phyloP scores from a whole-genome alignment of 805 yeast genomes.

The Yamadazyma phyllophila region DNA sequence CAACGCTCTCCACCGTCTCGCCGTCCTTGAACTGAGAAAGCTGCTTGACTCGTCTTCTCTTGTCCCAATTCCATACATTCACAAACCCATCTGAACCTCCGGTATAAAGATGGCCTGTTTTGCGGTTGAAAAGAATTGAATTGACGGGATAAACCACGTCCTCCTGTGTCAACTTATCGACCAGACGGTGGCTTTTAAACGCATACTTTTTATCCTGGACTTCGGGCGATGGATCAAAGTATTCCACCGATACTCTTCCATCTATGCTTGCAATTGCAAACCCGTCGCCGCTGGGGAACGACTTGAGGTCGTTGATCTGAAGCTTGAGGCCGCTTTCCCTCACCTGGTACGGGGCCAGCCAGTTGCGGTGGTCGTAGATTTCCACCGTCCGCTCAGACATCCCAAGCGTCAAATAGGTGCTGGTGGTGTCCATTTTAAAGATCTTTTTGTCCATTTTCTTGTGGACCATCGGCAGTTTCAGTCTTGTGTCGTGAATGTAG shows the following conservation, averaged over 20 bases:
- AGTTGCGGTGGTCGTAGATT: slow-evolving; percentile 54
- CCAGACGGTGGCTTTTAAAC: slow-evolving; percentile 71
- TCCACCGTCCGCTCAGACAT: slow-evolving; percentile 52
- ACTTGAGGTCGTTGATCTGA: slow-evolving; percentile 56
- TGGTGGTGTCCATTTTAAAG: slow-evolving; percentile 58
- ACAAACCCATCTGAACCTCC: slow-evolving; percentile 52
- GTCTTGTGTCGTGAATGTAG: slow-evolving; percentile 44
- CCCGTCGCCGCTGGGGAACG: slow-evolving; percentile 54
- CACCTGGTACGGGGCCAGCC: slow-evolving; percentile 43
- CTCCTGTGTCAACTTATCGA: slow-evolving; percentile 34
- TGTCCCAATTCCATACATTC: slow-evolving; percentile 50
- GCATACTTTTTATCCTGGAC: slow-evolving; percentile 58
- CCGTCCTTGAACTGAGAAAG: slow-evolving; percentile 17
- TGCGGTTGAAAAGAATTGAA: slow-evolving; percentile 41
- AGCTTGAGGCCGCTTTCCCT: slow-evolving; percentile 66
- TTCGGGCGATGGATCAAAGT: slow-evolving; percentile 49
- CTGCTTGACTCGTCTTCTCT: slow-evolving; percentile 43
- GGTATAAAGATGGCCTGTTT: slow-evolving; percentile 42
- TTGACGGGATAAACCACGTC: slow-evolving; percentile 57
- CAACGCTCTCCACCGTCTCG: slow-evolving; percentile 21
- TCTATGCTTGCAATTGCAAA: slow-evolving; percentile 74
- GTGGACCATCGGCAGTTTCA: slow-evolving; percentile 11
- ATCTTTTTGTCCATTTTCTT: slow-evolving; percentile 46
- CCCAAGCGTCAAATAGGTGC: slow-evolving; percentile 48
- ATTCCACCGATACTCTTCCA: slow-evolving; percentile 77